A percentile compares a stretch with the other conserved stretches of the same genome.
Conservation (phyloP, 768 basidiomycete species). For the Phaffia tasmanica region DNA sequence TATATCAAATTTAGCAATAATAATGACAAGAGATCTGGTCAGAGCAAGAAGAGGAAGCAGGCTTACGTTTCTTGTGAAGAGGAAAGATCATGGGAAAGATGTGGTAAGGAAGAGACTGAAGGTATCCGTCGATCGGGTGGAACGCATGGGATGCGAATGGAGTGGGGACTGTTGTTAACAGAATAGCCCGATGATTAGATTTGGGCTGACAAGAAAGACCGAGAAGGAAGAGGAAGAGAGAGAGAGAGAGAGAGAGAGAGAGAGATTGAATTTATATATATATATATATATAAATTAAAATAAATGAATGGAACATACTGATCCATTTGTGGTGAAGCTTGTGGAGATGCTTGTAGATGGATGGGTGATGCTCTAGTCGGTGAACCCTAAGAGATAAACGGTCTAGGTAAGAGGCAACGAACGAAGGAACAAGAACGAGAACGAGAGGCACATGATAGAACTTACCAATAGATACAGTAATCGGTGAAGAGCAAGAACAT, state of each 20-base stretch:
- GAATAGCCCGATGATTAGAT: neutral
- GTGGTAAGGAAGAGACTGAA: conserved; percentile 92
- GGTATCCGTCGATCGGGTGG: conserved; percentile 88
- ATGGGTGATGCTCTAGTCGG: conserved; percentile 70
- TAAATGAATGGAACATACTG: conserved; percentile 47
- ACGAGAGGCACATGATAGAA: too few species aligned
- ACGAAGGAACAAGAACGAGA: too few species aligned
- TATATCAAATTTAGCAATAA: too few species aligned
- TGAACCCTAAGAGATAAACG: conserved; percentile 46
- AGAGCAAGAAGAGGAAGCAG: too few species aligned
- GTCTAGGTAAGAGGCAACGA: too few species aligned
- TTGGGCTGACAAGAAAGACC: neutral
- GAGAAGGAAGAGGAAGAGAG: neutral
- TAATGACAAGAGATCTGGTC: too few species aligned
- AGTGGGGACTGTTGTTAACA: conserved; percentile 60
- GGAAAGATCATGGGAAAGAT: conserved; percentile 83
- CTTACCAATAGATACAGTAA: conserved; percentile 76
- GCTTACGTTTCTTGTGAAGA: conserved; percentile 51
- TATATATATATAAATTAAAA: neutral
- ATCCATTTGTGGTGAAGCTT: conserved; percentile 99
- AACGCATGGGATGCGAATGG: conserved; percentile 97
- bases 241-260: neutral
- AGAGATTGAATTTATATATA: neutral
- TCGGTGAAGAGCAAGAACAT: conserved; percentile 76
- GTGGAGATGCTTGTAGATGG: conserved; percentile 79